Evolutionary conservation across 169 alveolate genomes (phyloP), one percentile per base, ranked within the genome.

Genomic region (Plasmodium fragile): DNA sequence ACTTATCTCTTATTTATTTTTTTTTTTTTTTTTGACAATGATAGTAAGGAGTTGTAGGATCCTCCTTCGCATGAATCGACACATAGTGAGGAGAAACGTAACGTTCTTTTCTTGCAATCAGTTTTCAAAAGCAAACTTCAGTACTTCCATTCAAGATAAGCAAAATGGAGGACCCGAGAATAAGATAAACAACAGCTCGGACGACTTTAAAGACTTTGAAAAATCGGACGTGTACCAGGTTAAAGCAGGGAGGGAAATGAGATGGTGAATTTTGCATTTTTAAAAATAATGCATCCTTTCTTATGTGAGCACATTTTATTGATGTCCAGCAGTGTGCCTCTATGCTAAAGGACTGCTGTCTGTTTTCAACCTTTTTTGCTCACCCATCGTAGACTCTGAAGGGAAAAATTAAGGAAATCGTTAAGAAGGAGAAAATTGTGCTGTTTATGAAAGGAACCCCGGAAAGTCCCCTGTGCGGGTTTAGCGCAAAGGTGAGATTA

Each of bases 381-480:
- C 71, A 28, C 22, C 3, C 28, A 30, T 30, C 41, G 92, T 53
- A 91, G 94, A 71, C 77, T 34, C 43, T 91, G 41, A 91, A 81
- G 75, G 43, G 36, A 22, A 79, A 91, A 80, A 91, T 91, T 71
- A 79, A 81, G 77, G 94, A 91, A 80, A 43, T 92, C 49, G 81
- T 82, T 71, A 85, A 92, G 55, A 41, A 83, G 39, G 92, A 85
- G 49, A 81, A 82, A 16, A 83, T 92, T 5, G 93, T 92, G 43
- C 81, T 96, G 65, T 87, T 96, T 30, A 94, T 96, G 82, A 96
- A 96, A 82, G 98, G 98, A 72, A 93, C 97, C 1, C 98, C 98
- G 16, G 97, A 95, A 43, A 92, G 87, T 16, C 98, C 98, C 4
- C 92, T 79, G 49, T 96, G 98, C 49, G 96, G 97, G 73, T 96